Base-by-base conservation (phyloP, 2,329 filamentous ascomycete genomes). In the Monilinia polystroma region DNA sequence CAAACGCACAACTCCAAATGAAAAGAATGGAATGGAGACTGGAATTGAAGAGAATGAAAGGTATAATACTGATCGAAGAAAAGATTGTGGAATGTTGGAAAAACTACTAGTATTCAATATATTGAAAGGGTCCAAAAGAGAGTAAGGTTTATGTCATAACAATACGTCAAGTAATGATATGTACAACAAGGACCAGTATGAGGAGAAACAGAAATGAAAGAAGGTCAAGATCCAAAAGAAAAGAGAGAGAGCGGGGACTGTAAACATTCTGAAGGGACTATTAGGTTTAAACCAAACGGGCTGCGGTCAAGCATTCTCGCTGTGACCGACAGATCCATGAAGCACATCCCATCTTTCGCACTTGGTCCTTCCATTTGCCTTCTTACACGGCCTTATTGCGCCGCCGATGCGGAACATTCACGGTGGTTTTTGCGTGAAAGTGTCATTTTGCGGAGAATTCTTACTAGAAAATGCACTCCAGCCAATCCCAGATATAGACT, bases 121-220 rank as follows among this genome's bases (percentile, higher is more conserved):
- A 38, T 16, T 29, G 43, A 6, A 60, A 47, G n/a, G 10, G 38
- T 35, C 49, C 41, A 45, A 49, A 49, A 12, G 45, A 60, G 35
- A 38, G 45, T 51, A 38, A 41, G 29, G 49, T 26, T 29, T 43
- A 38, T 60, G 29, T 51, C 45, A 51, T 35, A 60, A 49, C 57
- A 18, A 60, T 60, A 60, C 57, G 4, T 51, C 57, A 60, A 60
- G 57, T 20, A 51, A 51, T 38, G 45, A 51, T 60, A 20, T 60
- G 29, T 60, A 20, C n/a, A 51, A 38, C 3, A 10, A 60, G 43
- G 23, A 59, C 56, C 43, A 23, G 43, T 47, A 35, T 35, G 29
- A 47, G 16, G 47, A 59, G 29, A 12, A 60, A 14, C 32, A 60
- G 14, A 51, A 29, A 38, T n/a, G 26, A 18, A 49, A 51, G 16